Conservation (phyloP, 345 rosid species). For the Isatis tinctoria region DNA sequence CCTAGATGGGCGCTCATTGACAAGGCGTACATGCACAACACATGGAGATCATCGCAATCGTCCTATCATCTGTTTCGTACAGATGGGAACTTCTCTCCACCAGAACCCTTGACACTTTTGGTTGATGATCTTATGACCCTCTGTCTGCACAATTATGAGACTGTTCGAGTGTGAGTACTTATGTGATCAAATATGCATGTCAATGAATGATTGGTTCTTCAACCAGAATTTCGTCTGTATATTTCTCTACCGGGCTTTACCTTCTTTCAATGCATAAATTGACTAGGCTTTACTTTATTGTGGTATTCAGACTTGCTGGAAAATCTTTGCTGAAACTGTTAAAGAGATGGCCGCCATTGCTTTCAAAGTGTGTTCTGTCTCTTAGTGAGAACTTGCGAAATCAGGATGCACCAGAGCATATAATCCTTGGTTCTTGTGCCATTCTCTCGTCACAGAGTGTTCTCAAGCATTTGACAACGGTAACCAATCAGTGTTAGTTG, state of each 20-base stretch:
- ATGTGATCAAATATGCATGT: slow-evolving; percentile 6
- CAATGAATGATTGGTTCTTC: background rate
- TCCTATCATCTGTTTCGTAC: slow-evolving; percentile 85
- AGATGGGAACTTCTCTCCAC: slow-evolving; percentile 67
- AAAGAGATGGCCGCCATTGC: slow-evolving; percentile 93
- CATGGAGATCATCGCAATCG: slow-evolving; percentile 97
- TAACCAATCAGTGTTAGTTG: slow-evolving; percentile 33
- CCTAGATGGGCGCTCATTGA: slow-evolving; percentile 98
- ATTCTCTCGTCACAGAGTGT: slow-evolving; percentile 88
- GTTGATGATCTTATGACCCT: slow-evolving; percentile 85
- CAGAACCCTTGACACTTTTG: slow-evolving; percentile 63
- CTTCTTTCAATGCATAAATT: slow-evolving; percentile 14
- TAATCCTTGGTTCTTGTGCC: slow-evolving; percentile 89
- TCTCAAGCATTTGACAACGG: slow-evolving; percentile 91
- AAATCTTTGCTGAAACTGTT: slow-evolving; percentile 82
- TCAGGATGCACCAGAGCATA: slow-evolving; percentile 63
- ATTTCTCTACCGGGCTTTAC: slow-evolving; percentile 1
- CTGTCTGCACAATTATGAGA: slow-evolving; percentile 87
- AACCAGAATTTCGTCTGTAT: background rate
- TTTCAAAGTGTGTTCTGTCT: slow-evolving; percentile 76
- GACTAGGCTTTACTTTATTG: background rate
- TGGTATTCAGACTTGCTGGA: slow-evolving; percentile 82
- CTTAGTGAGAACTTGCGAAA: slow-evolving; percentile 64
- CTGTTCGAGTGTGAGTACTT: slow-evolving; percentile 84
- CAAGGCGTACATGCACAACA: slow-evolving; percentile 90